phyloP scores from a whole-genome alignment of 2,329 filamentous ascomycete genomes.

The Penicillium sp. region DNA sequence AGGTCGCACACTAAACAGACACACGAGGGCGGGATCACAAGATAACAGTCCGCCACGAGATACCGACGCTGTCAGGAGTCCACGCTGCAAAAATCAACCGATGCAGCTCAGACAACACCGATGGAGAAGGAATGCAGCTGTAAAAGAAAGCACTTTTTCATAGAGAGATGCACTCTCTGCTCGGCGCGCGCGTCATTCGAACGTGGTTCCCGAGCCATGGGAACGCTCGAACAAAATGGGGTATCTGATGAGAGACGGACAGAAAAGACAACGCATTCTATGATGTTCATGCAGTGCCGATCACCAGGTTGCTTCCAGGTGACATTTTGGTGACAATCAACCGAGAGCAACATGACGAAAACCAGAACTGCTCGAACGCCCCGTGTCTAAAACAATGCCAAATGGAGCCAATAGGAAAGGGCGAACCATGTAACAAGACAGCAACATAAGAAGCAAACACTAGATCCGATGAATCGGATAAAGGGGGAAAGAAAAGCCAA shows the following conservation, averaged over 20 bases:
- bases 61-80: slow-evolving; percentile 38
- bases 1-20: slow-evolving; percentile 5
- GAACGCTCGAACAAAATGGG: slow-evolving; percentile 40
- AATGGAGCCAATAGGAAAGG: slow-evolving; percentile 24
- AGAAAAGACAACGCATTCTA: slow-evolving; percentile 49
- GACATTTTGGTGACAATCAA: slow-evolving; percentile 14
- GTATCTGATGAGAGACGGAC: slow-evolving; percentile 45
- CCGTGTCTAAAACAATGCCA: slow-evolving; percentile 32
- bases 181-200: slow-evolving; percentile 38
- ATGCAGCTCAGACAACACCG: slow-evolving; percentile 37
- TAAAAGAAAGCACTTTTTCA: slow-evolving; percentile 34
- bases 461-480: slow-evolving; percentile 3
- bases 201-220: slow-evolving; percentile 27
- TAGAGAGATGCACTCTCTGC: slow-evolving; percentile 27
- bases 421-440: slow-evolving; percentile 18
- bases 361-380: slow-evolving; percentile 36
- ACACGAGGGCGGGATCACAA: slow-evolving; percentile 21
- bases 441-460: slow-evolving; percentile 22
- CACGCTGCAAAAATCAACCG: slow-evolving; percentile 37
- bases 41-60: slow-evolving; percentile 33
- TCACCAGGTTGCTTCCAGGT: slow-evolving; percentile 26
- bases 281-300: slow-evolving; percentile 44
- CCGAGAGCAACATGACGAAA: slow-evolving; percentile 26
- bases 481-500: slow-evolving; percentile 16
- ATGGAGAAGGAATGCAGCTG: slow-evolving; percentile 33